Evolutionary conservation across 371 early-diverging fungal species (phyloP).

Genomic region (Lichtheimia ornata): DNA sequence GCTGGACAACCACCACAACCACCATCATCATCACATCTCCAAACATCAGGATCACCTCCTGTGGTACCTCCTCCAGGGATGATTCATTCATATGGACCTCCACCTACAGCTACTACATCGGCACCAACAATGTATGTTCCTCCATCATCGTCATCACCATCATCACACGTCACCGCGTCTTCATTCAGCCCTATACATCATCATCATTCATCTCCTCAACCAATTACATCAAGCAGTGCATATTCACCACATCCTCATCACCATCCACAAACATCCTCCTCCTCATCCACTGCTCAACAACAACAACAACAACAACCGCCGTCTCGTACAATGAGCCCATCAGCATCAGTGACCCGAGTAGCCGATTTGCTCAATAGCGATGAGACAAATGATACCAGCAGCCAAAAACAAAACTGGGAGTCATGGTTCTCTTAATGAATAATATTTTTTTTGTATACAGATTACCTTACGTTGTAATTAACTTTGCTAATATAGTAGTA

Average conservation of each 20-base stretch:
- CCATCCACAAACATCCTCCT: not conserved
- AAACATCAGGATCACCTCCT: slow-evolving; percentile 13
- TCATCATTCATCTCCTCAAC: not conserved
- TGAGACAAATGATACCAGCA: slow-evolving; percentile 38
- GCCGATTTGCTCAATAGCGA: slow-evolving; percentile 53
- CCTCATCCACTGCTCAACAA: not conserved
- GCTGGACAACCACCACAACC: too few relatives aligned
- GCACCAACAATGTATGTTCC: not conserved
- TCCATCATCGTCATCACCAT: not conserved
- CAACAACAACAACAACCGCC: slow-evolving; percentile 3
- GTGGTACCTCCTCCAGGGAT: slow-evolving; percentile 4
- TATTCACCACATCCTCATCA: not conserved
- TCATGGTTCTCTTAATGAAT: slow-evolving; percentile 39
- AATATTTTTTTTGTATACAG: too few relatives aligned
- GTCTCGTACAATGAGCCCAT: slow-evolving; percentile 1
- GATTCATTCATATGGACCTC: slow-evolving; percentile 7
- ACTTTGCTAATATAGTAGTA: too few relatives aligned
- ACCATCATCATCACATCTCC: too few relatives aligned
- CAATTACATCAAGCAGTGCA: not conserved
- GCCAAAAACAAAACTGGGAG: slow-evolving; percentile 43
- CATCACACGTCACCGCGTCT: too few relatives aligned
- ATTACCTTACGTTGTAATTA: too few relatives aligned
- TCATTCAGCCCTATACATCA: not conserved
- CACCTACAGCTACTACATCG: not conserved
- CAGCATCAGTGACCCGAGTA: slow-evolving; percentile 40